Percentiles rank a stretch among this genome's conserved stretches.
These are phyloP conservation scores for Ophiostoma ips DNA, from an alignment of 2,329 filamentous ascomycete genomes.

Conservation along the genomic window DNA sequence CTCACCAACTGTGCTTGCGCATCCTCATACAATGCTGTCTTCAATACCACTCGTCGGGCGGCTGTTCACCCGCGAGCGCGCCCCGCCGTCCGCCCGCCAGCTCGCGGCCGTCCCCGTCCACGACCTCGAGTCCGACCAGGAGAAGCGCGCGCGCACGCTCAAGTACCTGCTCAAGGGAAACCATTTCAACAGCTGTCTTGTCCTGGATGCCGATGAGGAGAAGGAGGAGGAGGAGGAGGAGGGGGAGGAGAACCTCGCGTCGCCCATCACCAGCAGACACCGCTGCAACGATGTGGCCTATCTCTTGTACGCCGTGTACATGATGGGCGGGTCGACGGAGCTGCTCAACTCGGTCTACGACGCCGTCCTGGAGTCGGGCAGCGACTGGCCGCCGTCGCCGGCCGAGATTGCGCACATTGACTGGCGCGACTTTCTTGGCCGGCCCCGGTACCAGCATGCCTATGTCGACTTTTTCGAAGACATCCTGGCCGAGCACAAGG, in stretches of 20 bases:
- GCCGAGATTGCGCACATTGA: slow-evolving; percentile 70
- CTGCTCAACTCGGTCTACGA: slow-evolving; percentile 76
- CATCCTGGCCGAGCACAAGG: slow-evolving; percentile 52
- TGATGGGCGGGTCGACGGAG: slow-evolving; percentile 60
- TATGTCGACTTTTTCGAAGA: slow-evolving; percentile 96
- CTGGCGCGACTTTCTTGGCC: slow-evolving; percentile 75
- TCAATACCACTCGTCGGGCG: slow-evolving; percentile 14
- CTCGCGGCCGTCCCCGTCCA: slow-evolving; percentile 60
- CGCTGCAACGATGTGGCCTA: slow-evolving; percentile 80
- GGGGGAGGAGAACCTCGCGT: too few species aligned
- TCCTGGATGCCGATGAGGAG: slow-evolving; percentile 24
- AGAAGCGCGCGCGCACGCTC: slow-evolving; percentile 67
- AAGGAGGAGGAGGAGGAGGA: background rate
- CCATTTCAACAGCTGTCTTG: slow-evolving; percentile 77
- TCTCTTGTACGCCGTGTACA: slow-evolving; percentile 70
- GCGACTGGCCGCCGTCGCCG: slow-evolving; percentile 72
- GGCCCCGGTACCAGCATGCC: slow-evolving; percentile 70
- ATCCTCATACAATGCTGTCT: slow-evolving; percentile 16
- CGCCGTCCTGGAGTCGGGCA: slow-evolving; percentile 53
- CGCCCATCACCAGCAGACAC: too few species aligned
- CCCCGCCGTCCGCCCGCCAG: slow-evolving; percentile 27
- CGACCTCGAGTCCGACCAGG: slow-evolving; percentile 64
- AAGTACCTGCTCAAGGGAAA: slow-evolving; percentile 88
- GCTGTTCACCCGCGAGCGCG: slow-evolving; percentile 13
- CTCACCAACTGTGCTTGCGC: background rate